phyloP scores from a whole-genome alignment of 352 stramenopile genomes.

The Phytopythium helicoides region DNA sequence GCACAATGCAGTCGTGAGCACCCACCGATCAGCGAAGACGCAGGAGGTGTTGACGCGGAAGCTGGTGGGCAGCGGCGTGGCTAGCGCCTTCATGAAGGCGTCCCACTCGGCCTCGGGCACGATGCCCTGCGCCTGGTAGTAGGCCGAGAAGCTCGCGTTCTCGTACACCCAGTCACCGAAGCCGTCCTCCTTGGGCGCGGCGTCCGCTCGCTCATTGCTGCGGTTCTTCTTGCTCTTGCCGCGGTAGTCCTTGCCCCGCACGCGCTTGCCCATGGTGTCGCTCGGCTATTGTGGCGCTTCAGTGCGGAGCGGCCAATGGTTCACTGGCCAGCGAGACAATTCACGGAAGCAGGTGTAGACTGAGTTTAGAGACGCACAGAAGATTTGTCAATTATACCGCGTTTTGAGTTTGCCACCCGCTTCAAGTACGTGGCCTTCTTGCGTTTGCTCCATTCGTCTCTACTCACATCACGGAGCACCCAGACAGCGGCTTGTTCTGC shows the following conservation, averaged over 20 bases:
- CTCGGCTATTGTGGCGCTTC: too few relatives aligned
- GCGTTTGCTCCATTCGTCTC: too few relatives aligned
- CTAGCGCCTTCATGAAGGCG: slow-evolving; percentile 88
- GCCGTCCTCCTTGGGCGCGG: slow-evolving; percentile 45
- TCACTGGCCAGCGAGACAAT: too few relatives aligned
- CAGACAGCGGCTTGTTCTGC: too few relatives aligned
- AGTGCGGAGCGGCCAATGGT: too few relatives aligned
- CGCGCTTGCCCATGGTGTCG: slow-evolving; percentile 7
- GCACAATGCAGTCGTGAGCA: too few relatives aligned
- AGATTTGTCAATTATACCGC: too few relatives aligned
- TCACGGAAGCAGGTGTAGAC: too few relatives aligned
- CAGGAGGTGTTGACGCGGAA: slow-evolving; percentile 94
- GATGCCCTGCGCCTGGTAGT: slow-evolving; percentile 88
- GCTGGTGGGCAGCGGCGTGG: slow-evolving; percentile 87
- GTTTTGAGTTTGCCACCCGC: too few relatives aligned
- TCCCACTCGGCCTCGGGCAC: slow-evolving; percentile 85
- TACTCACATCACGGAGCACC: too few relatives aligned
- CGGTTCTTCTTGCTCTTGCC: slow-evolving; percentile 52
- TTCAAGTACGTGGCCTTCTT: too few relatives aligned
- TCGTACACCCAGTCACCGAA: slow-evolving; percentile 88
- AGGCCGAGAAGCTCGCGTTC: slow-evolving; percentile 82
- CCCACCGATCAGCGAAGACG: slow-evolving; percentile 72
- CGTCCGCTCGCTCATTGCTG: slow-evolving; percentile 24
- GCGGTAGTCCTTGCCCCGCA: slow-evolving; percentile 8
- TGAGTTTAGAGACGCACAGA: too few relatives aligned